phyloP scores from a whole-genome alignment of 176 grass and related monocot species.

The Oryza meyeriana region DNA sequence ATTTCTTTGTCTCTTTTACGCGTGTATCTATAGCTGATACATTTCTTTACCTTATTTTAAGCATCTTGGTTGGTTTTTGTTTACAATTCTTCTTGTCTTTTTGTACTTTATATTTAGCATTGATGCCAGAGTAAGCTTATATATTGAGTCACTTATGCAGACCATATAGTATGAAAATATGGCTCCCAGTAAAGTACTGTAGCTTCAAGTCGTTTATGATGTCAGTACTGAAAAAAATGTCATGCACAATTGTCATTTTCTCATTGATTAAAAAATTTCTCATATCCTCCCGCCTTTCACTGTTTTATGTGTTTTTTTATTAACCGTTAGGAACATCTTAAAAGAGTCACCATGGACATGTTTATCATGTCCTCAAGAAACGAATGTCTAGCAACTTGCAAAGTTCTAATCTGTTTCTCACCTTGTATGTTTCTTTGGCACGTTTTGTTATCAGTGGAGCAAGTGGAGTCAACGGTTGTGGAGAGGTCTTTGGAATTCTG shows the following conservation, averaged over 20 bases:
- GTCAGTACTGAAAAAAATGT: neutral
- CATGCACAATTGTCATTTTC: neutral
- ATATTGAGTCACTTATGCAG: too few species aligned
- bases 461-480: constrained; percentile 51
- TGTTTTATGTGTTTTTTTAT: neutral
- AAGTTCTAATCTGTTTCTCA: constrained; percentile 39
- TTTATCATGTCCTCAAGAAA: neutral
- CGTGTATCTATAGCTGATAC: too few species aligned
- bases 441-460: constrained; percentile 62
- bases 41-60: too few species aligned
- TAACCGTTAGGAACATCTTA: too few species aligned
- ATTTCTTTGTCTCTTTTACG: too few species aligned
- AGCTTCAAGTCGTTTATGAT: neutral
- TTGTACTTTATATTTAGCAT: too few species aligned
- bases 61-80: too few species aligned
- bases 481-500: constrained; percentile 75
- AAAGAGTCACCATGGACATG: neutral
- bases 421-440: constrained; percentile 9
- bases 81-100: too few species aligned
- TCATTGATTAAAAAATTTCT: neutral
- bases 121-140: too few species aligned
- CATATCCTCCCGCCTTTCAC: neutral
- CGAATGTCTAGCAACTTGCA: constrained; percentile 13
- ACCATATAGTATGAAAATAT: too few species aligned
- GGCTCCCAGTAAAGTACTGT: neutral